Conservation (phyloP, 2,329 filamentous ascomycete species). For the Alternaria novae-zelandiae region DNA sequence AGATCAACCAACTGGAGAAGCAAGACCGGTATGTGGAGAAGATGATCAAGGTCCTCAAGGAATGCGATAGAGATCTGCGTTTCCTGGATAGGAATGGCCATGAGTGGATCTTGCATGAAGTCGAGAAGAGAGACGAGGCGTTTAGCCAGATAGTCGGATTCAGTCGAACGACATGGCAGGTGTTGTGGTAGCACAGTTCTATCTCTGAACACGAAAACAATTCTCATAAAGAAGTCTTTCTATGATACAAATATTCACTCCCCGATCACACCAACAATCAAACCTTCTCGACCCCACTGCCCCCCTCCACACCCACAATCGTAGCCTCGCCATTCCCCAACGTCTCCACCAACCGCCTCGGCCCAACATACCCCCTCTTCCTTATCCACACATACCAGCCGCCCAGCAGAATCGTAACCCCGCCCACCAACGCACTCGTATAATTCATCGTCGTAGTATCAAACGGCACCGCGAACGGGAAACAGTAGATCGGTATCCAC, state of each 20-base stretch:
- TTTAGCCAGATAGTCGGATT: constrained; percentile 44
- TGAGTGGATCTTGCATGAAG: constrained; percentile 22
- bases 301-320: background rate
- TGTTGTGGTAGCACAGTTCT: background rate
- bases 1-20: constrained; percentile 33
- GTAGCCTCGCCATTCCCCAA: constrained; percentile 14
- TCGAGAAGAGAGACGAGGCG: constrained; percentile 36
- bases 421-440: constrained; percentile 59
- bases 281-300: background rate
- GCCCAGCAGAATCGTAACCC: constrained; percentile 57
- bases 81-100: constrained; percentile 13
- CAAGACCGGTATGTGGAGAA: constrained; percentile 26
- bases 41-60: constrained; percentile 20
- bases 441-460: constrained; percentile 61
- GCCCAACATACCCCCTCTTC: constrained; percentile 49
- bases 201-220: too few species aligned
- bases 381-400: constrained; percentile 52
- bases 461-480: constrained; percentile 56
- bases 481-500: constrained; percentile 70
- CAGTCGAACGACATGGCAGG: constrained; percentile 35
- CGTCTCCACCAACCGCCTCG: constrained; percentile 34
- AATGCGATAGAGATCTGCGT: constrained; percentile 30
- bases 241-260: too few species aligned
- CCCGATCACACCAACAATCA: too few species aligned
- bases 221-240: too few species aligned